Conservation (phyloP, 176 grass and related monocot species). For the Avena eriantha region DNA sequence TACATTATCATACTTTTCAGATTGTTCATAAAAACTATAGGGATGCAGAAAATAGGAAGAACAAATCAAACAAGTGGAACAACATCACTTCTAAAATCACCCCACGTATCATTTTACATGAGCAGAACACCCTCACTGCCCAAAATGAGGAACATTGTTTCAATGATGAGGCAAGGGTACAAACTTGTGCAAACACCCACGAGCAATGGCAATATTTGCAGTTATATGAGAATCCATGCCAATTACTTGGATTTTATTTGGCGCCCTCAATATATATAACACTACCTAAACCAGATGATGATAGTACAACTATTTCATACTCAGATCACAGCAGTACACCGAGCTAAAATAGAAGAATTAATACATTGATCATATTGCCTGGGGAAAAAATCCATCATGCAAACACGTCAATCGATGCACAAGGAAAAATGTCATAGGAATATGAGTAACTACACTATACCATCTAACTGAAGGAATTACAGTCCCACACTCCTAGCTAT, state of each 20-base stretch:
- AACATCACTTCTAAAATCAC: neutral
- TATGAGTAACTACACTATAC: neutral
- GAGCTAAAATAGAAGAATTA: neutral
- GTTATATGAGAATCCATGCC: conserved; percentile 14
- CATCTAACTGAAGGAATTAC: neutral
- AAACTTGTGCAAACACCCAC: neutral
- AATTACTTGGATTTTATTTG: neutral
- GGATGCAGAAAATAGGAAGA: neutral
- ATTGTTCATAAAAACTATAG: neutral
- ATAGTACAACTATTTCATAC: neutral
- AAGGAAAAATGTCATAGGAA: neutral
- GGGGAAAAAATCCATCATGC: neutral
- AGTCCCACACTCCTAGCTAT: neutral
- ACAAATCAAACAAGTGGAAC: neutral
- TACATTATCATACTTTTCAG: neutral
- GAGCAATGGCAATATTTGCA: neutral
- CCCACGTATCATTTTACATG: neutral
- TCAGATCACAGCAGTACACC: neutral
- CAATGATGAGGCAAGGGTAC: neutral
- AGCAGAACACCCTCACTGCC: neutral
- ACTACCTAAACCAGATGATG: neutral
- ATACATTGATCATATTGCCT: neutral
- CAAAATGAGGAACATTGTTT: neutral
- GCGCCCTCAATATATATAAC: neutral
- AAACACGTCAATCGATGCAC: neutral